Percentiles rank a stretch among this genome's conserved stretches.
Conservation (phyloP, 2,329 filamentous ascomycete species). For the Fusarium annulatum region DNA sequence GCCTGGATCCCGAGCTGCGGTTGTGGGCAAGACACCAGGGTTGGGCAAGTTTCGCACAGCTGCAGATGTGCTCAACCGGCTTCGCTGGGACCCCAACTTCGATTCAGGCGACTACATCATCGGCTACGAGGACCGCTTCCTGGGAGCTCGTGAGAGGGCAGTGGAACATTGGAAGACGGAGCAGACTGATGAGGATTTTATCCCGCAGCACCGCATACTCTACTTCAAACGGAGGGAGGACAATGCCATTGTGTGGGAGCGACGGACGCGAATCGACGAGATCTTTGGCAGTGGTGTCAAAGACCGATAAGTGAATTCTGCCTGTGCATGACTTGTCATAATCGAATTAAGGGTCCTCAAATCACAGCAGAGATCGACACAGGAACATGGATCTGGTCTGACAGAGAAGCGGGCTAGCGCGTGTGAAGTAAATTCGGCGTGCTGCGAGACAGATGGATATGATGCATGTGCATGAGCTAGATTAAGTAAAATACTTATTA, state of each 20-base stretch:
- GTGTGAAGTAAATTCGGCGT: conserved; percentile 20
- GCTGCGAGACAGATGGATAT: conserved; percentile 2
- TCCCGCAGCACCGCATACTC: conserved; percentile 71
- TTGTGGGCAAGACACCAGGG: conserved; percentile 45
- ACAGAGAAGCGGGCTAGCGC: not conserved
- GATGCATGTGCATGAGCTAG: conserved; percentile 5
- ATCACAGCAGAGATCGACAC: not conserved
- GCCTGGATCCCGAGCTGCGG: conserved; percentile 23
- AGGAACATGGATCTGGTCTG: conserved; percentile 2
- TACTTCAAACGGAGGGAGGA: conserved; percentile 69
- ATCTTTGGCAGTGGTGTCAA: conserved; percentile 66
- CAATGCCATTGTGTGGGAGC: conserved; percentile 66
- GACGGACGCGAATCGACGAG: conserved; percentile 62
- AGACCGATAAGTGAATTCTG: conserved; percentile 12
- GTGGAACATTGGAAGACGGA: conserved; percentile 69
- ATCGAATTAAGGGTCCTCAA: conserved; percentile 15
- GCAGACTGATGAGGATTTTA: conserved; percentile 73
- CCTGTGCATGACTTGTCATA: conserved; percentile 3
- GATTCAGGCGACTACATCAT: conserved; percentile 65
- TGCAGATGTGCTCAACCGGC: conserved; percentile 67
- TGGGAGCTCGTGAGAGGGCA: conserved; percentile 63
- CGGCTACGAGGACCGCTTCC: conserved; percentile 71
- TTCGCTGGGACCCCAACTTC: conserved; percentile 68
- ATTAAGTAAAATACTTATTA: not conserved
- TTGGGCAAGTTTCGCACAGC: conserved; percentile 65